A percentile compares a stretch with the other conserved stretches of the same genome.
These are phyloP conservation scores for Cercis canadensis DNA, from an alignment of 306 rosid species.

Conservation along the genomic window DNA sequence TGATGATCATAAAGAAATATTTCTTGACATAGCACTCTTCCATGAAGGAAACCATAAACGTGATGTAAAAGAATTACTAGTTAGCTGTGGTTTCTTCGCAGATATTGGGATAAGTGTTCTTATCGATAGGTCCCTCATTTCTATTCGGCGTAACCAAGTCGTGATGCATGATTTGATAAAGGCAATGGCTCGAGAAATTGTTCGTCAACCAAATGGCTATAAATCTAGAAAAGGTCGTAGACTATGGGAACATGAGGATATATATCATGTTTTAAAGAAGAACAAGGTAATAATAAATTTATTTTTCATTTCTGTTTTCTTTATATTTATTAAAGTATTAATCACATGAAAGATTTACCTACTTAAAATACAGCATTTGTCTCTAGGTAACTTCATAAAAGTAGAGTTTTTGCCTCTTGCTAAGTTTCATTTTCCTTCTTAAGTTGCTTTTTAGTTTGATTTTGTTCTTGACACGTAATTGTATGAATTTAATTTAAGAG, in stretches of 20 bases:
- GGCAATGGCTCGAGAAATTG: slow-evolving; percentile 9
- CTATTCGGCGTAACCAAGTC: not conserved
- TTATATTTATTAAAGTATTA: no score
- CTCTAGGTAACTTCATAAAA: no score
- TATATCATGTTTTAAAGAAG: not conserved
- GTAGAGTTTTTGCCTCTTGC: no score
- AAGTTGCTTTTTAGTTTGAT: no score
- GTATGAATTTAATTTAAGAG: no score
- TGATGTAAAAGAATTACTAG: no score
- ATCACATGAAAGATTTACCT: no score
- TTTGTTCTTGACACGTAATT: no score
- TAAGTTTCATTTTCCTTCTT: no score
- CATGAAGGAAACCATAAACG: not conserved
- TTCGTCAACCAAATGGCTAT: not conserved
- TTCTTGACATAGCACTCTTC: not conserved
- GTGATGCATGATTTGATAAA: slow-evolving; percentile 32
- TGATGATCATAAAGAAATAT: not conserved
- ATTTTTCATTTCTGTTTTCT: no score
- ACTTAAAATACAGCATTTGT: no score
- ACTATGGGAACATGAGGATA: slow-evolving; percentile 12
- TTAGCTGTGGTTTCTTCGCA: not conserved
- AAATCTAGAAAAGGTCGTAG: slow-evolving; percentile 2
- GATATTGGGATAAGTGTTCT: not conserved
- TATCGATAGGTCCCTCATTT: not conserved
- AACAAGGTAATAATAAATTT: not conserved